Conservation (phyloP, 2,329 filamentous ascomycete genomes). For the Sporothrix luriei region DNA sequence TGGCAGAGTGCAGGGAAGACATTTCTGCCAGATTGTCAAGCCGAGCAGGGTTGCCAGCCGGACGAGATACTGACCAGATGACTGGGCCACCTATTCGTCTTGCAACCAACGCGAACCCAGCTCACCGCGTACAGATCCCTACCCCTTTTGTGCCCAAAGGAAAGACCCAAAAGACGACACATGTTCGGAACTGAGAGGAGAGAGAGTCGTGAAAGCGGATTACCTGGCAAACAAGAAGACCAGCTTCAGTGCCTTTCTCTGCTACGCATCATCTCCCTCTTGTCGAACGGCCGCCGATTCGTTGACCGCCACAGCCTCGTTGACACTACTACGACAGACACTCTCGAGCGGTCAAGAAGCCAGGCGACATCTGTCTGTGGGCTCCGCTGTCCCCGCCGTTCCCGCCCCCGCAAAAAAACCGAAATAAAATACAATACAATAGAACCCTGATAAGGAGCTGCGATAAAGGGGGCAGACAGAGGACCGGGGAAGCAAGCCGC, state of each 20-base stretch:
- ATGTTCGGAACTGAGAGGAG: neutral
- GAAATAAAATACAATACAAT: too few relatives aligned
- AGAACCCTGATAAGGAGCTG: neutral
- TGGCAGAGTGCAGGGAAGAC: neutral
- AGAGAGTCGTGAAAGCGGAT: too few relatives aligned
- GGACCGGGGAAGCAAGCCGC: neutral
- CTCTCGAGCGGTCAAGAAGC: neutral
- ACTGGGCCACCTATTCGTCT: neutral
- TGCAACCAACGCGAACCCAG: neutral
- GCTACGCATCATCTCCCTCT: too few relatives aligned
- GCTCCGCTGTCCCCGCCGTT: slow-evolving; percentile 28
- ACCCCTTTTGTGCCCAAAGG: neutral
- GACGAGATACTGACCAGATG: neutral
- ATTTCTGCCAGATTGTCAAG: neutral
- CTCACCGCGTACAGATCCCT: neutral
- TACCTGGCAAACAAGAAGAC: too few relatives aligned
- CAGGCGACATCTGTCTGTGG: neutral
- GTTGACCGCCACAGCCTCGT: neutral
- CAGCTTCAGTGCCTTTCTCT: too few relatives aligned
- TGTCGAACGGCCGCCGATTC: neutral
- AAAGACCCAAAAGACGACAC: too few relatives aligned
- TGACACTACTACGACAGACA: neutral
- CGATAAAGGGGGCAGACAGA: neutral
- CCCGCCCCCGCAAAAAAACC: slow-evolving; percentile 27
- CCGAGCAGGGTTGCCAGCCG: neutral